phyloP scores from a whole-genome alignment of 306 rosid species.

The Pueraria montana region DNA sequence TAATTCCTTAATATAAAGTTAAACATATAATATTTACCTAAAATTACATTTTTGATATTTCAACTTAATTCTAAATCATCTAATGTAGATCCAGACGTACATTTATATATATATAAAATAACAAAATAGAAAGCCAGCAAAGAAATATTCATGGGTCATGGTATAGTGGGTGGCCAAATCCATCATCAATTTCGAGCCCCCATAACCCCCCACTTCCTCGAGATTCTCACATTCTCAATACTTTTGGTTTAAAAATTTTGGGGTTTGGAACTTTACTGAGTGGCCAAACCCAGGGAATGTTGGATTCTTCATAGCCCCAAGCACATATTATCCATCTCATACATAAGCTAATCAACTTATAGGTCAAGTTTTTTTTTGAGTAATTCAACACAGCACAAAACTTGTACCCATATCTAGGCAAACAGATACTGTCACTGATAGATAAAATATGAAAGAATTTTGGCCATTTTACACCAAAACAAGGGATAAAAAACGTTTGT shows the following conservation, averaged over 20 bases:
- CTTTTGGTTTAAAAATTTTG: conserved; percentile 37
- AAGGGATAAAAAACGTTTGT: conserved; percentile 7
- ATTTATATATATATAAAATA: background rate
- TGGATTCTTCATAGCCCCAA: conserved; percentile 68
- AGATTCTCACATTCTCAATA: conserved; percentile 87
- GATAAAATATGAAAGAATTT: conserved; percentile 1
- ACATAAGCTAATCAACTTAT: conserved; percentile 43
- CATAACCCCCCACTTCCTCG: conserved; percentile 50
- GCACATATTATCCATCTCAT: conserved; percentile 52
- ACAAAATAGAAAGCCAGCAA: conserved; percentile 21
- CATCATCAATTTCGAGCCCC: conserved; percentile 67
- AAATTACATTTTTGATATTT: no score
- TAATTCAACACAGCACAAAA: conserved; percentile 50
- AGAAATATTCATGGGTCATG: conserved; percentile 52
- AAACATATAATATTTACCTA: no score
- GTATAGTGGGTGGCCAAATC: conserved; percentile 78
- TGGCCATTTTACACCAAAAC: conserved; percentile 21
- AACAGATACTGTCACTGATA: conserved; percentile 30
- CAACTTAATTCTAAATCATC: no score
- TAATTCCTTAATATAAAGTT: no score
- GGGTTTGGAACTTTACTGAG: conserved; percentile 62
- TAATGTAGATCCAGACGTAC: background rate
- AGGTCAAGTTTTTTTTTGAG: conserved; percentile 39
- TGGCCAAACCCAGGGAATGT: conserved; percentile 89
- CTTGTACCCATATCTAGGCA: conserved; percentile 44